A percentile compares a stretch with the other conserved stretches of the same genome.
Conservation (phyloP, 805 yeast genomes). For the Lipomyces starkeyi region DNA sequence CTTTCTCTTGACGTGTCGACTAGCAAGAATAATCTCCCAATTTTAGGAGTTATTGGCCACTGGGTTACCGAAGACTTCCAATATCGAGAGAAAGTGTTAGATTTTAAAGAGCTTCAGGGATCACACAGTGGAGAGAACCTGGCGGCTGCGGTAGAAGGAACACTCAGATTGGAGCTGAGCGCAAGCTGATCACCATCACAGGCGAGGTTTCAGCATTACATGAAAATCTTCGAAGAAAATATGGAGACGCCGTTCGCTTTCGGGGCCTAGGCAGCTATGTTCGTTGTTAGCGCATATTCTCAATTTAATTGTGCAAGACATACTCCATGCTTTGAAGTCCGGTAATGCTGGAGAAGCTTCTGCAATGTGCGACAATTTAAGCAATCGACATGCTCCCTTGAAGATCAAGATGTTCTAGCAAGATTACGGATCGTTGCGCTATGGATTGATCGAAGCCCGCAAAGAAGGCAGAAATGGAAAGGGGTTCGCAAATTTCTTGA, state of each 20-base stretch:
- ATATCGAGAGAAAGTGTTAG: slow-evolving; percentile 7
- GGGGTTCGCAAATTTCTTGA: too few species aligned
- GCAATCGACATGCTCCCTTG: too few species aligned
- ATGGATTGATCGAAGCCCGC: neutral
- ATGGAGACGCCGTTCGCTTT: too few species aligned
- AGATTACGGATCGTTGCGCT: neutral
- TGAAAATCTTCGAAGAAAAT: too few species aligned
- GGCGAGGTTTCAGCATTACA: too few species aligned
- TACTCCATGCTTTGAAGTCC: slow-evolving; percentile 2
- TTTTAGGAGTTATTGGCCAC: slow-evolving; percentile 5
- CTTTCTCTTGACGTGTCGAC: neutral
- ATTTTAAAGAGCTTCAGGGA: slow-evolving; percentile 7
- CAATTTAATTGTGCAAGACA: neutral
- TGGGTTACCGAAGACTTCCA: slow-evolving; percentile 6
- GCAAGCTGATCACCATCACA: too few species aligned
- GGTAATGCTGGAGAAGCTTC: neutral
- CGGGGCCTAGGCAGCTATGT: too few species aligned
- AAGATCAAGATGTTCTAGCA: too few species aligned
- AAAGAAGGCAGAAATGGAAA: neutral
- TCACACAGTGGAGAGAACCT: slow-evolving; percentile 6
- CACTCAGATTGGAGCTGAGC: neutral
- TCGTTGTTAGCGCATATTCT: too few species aligned
- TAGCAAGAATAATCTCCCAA: slow-evolving; percentile 7
- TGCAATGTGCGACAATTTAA: too few species aligned
- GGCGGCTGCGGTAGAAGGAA: slow-evolving; percentile 7